Evolutionary conservation across 257 asterid genomes (phyloP).

Genomic region (Salvia rosmarinus): DNA sequence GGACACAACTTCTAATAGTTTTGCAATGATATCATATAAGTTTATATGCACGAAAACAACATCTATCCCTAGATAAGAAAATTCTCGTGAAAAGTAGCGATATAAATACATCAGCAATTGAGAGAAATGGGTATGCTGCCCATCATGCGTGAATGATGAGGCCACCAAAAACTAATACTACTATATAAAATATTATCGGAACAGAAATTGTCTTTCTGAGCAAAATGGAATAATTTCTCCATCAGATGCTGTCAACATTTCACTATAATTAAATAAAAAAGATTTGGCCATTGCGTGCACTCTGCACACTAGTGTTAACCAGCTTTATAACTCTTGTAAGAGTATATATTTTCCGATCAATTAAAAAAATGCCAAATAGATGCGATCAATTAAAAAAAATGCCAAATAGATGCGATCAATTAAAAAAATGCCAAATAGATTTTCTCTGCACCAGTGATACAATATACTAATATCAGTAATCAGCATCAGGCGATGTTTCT

Average conservation of each 20-base stretch:
- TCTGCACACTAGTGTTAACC: neutral
- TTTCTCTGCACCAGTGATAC: too few species aligned
- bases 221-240: too few species aligned
- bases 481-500: too few species aligned
- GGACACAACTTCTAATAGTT: too few species aligned
- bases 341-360: neutral
- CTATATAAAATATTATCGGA: constrained; percentile 22
- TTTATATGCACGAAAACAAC: too few species aligned
- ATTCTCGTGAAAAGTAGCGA: neutral
- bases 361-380: neutral
- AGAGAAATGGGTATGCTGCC: constrained; percentile 26
- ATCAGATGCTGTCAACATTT: too few species aligned
- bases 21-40: too few species aligned
- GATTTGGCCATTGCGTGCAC: neutral
- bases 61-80: neutral
- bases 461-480: too few species aligned
- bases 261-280: neutral
- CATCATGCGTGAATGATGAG: constrained; percentile 35
- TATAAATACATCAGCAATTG: neutral
- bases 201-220: constrained; percentile 23
- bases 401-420: too few species aligned
- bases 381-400: too few species aligned
- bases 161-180: constrained; percentile 18
- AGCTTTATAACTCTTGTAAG: neutral
- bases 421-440: too few species aligned